Base-by-base conservation (phyloP, 192 early-diverging fungal genomes). In the Chytriomyces confervae region DNA sequence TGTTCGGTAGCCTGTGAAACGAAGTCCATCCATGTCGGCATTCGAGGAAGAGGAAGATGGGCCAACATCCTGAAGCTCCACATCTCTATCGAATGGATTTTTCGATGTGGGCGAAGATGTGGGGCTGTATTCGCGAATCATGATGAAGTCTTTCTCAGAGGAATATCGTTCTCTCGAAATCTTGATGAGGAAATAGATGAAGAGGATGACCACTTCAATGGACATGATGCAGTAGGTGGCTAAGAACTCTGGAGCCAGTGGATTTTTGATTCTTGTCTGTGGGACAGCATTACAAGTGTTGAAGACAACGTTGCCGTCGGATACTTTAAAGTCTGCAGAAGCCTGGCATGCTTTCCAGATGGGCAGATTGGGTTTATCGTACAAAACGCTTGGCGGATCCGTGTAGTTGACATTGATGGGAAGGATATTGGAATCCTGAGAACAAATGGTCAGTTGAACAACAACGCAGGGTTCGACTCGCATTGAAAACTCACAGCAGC, bases 1-100 rank as follows among this genome's bases (percentile, higher is more conserved):
- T 62, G 81, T 81, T 45, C 84, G 76, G 81, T 89, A 94, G 7
- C 93, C 93, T 77, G 86, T 87, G 78, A 93, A 87, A 11, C 83
- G 68, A 47, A 81, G 53, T 2, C 74, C 74, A 66, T 79, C 57
- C 62, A 53, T 49, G 46, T 75, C 62, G 23, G 1, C 16, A 18
- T 36, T n/a, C 50, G 51, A 23, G 29, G 79, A 69, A 0, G 65
- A 6, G 5, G 16, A 5, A 51, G 69, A 61, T 49, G 20, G 0
- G 53, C 53, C 53, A 57, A 77, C 53, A 20, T 81, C 76, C 24
- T 70, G 66, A 18, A 81, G 20, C 61, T 81, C 80, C 5, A 81
- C 50, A 66, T 81, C 72, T 6, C 50, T 29, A 2, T 73, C 44
- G 18, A 73, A 69, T 11, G 53, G 16, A 20, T 20, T 57, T 20